A percentile compares a stretch with the other conserved stretches of the same genome.
Evolutionary conservation across 352 stramenopile species (phyloP).

Genomic region (Phytophthora pini): DNA sequence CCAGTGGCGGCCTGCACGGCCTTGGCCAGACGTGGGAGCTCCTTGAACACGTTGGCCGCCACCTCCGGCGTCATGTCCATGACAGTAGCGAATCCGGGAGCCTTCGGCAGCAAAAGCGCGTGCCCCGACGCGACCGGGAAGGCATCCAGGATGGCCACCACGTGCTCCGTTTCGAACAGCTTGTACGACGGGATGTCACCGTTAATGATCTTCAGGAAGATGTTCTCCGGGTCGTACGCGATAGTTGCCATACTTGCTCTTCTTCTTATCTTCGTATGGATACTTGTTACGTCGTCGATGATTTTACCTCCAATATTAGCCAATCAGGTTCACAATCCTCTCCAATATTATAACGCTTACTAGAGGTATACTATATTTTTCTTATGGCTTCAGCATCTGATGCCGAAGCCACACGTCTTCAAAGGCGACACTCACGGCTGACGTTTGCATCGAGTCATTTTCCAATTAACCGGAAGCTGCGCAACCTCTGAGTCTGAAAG

Average conservation of each 20-base stretch:
- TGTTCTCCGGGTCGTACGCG: constrained; percentile 76
- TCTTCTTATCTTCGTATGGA: neutral
- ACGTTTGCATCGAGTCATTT: constrained; percentile 18
- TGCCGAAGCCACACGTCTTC: constrained; percentile 9
- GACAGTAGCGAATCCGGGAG: constrained; percentile 65
- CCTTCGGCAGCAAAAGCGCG: constrained; percentile 79
- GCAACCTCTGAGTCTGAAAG: neutral
- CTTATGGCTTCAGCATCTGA: constrained; percentile 26
- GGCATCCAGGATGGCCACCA: constrained; percentile 84
- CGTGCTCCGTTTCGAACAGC: constrained; percentile 88
- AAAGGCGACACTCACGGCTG: neutral
- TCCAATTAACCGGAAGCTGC: constrained; percentile 5
- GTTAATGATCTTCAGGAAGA: constrained; percentile 88
- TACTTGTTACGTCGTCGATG: neutral
- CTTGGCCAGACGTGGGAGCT: constrained; percentile 77
- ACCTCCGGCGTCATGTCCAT: constrained; percentile 75
- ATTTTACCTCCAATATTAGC: neutral
- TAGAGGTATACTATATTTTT: constrained; percentile 6
- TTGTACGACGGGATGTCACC: constrained; percentile 80
- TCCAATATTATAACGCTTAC: neutral
- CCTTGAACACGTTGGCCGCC: constrained; percentile 73
- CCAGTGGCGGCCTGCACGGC: constrained; percentile 78
- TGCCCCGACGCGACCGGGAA: constrained; percentile 76
- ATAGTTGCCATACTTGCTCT: constrained; percentile 36
- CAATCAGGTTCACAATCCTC: constrained; percentile 1